phyloP scores from a whole-genome alignment of 305 asterid species.

The Euphrasia arctica region DNA sequence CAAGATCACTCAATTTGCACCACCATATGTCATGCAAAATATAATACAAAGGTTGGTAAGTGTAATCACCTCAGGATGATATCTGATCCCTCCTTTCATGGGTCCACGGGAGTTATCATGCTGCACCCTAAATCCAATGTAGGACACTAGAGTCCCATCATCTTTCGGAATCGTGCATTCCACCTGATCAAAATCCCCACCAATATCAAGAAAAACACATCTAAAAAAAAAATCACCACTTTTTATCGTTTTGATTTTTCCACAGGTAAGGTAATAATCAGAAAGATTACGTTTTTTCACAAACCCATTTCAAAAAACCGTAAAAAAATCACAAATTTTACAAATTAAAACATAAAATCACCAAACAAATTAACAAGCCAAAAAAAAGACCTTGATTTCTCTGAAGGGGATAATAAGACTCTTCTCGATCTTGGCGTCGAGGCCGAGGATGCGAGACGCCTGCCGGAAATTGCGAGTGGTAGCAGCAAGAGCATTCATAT shows the following conservation, averaged over 20 bases:
- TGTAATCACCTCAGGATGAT: constrained; percentile 76
- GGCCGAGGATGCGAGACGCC: constrained; percentile 85
- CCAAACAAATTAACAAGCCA: neutral
- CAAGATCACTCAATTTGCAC: neutral
- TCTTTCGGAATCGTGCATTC: constrained; percentile 93
- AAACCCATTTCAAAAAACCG: constrained; percentile 13
- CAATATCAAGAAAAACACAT: neutral
- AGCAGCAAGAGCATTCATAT: constrained; percentile 93
- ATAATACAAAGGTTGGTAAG: neutral
- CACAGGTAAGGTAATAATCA: neutral
- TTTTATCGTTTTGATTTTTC: neutral
- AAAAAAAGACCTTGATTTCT: constrained; percentile 73
- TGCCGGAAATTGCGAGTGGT: constrained; percentile 85
- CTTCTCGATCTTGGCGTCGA: constrained; percentile 75
- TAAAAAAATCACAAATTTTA: neutral
- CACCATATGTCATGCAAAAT: constrained; percentile 1
- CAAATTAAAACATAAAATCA: neutral
- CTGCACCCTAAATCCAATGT: constrained; percentile 88
- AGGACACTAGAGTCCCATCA: constrained; percentile 84
- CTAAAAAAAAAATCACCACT: neutral
- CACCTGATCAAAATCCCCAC: constrained; percentile 53
- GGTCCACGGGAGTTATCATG: constrained; percentile 98
- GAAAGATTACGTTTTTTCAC: constrained; percentile 9
- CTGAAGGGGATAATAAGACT: constrained; percentile 93
- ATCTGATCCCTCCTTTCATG: constrained; percentile 98